phyloP scores from a whole-genome alignment of 108 stramenopile genomes.

The Bacterosira constricta region DNA sequence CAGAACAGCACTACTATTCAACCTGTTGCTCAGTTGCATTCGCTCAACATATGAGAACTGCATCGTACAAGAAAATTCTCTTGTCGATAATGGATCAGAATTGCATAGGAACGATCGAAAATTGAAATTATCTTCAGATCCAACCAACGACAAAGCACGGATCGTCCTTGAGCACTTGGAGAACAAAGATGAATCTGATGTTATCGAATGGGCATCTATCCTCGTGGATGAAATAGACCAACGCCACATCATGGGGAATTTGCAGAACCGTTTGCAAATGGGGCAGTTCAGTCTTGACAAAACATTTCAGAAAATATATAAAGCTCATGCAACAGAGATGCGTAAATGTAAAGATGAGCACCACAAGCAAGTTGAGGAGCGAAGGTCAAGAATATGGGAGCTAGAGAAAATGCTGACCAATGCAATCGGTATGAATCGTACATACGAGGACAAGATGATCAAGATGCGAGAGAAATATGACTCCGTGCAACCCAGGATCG shows the following conservation, averaged over 20 bases:
- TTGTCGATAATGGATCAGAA: slow-evolving; percentile 28
- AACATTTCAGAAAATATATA: slow-evolving; percentile 32
- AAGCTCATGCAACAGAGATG: slow-evolving; percentile 15
- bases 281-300: slow-evolving; percentile 47
- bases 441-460: slow-evolving; percentile 39
- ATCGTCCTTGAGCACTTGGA: slow-evolving; percentile 24
- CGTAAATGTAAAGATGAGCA: slow-evolving; percentile 25
- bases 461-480: slow-evolving; percentile 29
- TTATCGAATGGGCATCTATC: slow-evolving; percentile 37
- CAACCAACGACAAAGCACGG: slow-evolving; percentile 33
- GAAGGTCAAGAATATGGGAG: slow-evolving; percentile 26
- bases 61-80: slow-evolving; percentile 37
- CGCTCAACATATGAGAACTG: slow-evolving; percentile 44
- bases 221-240: slow-evolving; percentile 33
- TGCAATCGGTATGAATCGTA: slow-evolving; percentile 17
- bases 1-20: slow-evolving; percentile 9
- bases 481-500: slow-evolving; percentile 11
- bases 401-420: slow-evolving; percentile 18
- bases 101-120: slow-evolving; percentile 21
- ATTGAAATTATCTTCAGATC: slow-evolving; percentile 1
- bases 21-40: slow-evolving; percentile 33
- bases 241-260: slow-evolving; percentile 35
- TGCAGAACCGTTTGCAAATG: slow-evolving; percentile 46
- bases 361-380: slow-evolving; percentile 14
- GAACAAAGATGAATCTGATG: slow-evolving; percentile 30